Evolutionary conservation across 2,329 filamentous ascomycete genomes (phyloP).

Genomic region (Trichophyton rubrum): DNA sequence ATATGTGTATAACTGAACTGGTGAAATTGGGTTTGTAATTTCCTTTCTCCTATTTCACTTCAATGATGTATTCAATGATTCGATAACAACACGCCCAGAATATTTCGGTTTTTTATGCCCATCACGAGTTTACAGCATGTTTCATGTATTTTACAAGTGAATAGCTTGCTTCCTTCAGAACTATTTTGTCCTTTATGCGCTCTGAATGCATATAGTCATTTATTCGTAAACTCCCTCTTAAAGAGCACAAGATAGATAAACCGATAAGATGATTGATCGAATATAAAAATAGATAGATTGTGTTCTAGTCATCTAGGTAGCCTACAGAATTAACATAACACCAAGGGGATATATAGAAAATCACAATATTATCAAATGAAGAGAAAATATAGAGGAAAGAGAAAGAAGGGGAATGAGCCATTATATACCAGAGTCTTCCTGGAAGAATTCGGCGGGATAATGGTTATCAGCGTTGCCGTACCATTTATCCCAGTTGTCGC

Average conservation of each 20-base stretch:
- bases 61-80: not conserved
- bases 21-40: not conserved
- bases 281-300: not conserved
- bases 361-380: not conserved
- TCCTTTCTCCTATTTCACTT: not conserved
- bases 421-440: slow-evolving; percentile 5
- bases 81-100: too few relatives aligned
- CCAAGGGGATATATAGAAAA: not conserved
- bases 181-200: too few relatives aligned
- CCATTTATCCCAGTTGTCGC: slow-evolving; percentile 5
- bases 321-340: not conserved
- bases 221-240: too few relatives aligned
- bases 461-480: not conserved
- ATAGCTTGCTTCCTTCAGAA: too few relatives aligned
- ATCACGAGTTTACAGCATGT: too few relatives aligned
- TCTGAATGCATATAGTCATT: too few relatives aligned
- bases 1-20: not conserved
- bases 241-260: too few relatives aligned
- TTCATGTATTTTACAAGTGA: too few relatives aligned
- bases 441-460: slow-evolving; percentile 4
- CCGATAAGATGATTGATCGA: too few relatives aligned
- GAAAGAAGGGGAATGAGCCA: not conserved
- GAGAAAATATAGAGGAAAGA: not conserved
- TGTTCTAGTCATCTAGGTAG: not conserved
- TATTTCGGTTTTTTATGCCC: too few relatives aligned